phyloP scores from a whole-genome alignment of 108 stramenopile genomes.

The Pseudonitzschia pungens region DNA sequence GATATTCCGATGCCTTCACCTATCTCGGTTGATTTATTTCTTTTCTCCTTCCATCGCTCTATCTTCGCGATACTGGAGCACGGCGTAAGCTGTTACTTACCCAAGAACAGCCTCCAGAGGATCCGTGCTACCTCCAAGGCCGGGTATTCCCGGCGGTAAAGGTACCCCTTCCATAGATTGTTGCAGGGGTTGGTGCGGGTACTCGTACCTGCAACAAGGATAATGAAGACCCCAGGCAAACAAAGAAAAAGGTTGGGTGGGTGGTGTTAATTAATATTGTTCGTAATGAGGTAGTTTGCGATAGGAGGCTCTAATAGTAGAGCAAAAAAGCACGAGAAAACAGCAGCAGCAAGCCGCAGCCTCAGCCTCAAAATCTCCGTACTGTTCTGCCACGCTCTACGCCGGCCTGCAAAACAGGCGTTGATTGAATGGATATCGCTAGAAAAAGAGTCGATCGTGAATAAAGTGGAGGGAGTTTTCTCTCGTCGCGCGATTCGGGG shows the following conservation, averaged over 20 bases:
- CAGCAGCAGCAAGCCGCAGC: slow-evolving; percentile 7
- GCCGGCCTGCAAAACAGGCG: slow-evolving; percentile 8
- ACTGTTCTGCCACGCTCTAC: slow-evolving; percentile 12
- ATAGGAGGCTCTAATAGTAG: slow-evolving; percentile 8
- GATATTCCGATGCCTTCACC: neutral
- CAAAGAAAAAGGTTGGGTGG: slow-evolving; percentile 3
- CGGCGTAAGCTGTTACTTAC: neutral
- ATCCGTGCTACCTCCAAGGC: slow-evolving; percentile 72
- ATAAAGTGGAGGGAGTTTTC: slow-evolving; percentile 9
- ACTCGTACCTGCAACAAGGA: slow-evolving; percentile 30
- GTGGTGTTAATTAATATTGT: slow-evolving; percentile 5
- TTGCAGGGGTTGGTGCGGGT: slow-evolving; percentile 45
- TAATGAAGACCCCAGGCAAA: slow-evolving; percentile 7
- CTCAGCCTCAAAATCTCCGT: slow-evolving; percentile 12
- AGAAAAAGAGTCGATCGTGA: slow-evolving; percentile 7
- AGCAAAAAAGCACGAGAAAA: slow-evolving; percentile 9
- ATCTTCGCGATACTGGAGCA: neutral
- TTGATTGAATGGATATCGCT: slow-evolving; percentile 15
- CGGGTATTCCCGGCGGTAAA: slow-evolving; percentile 63
- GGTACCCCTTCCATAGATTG: slow-evolving; percentile 53
- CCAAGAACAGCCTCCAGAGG: slow-evolving; percentile 85
- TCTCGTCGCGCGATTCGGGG: slow-evolving; percentile 2
- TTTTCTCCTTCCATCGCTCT: neutral
- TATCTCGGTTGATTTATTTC: neutral
- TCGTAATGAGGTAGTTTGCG: slow-evolving; percentile 2